Percentiles rank a stretch among this genome's conserved stretches.
phyloP scores from a whole-genome alignment of 148 eudicot genomes.

The Pharnaceum exiguum region DNA sequence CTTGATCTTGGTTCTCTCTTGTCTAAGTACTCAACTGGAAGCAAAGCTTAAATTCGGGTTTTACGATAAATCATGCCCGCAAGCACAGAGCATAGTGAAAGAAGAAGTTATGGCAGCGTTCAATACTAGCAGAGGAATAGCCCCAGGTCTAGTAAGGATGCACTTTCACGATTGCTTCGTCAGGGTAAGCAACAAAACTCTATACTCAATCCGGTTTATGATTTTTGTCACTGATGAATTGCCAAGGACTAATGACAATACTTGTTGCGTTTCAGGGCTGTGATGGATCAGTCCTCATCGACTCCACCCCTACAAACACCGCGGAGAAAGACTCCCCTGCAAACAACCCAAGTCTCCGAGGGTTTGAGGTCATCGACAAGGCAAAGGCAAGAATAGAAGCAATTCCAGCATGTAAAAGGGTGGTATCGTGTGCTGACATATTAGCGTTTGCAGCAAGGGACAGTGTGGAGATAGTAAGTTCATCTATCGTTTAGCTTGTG shows the following conservation, averaged over 20 bases:
- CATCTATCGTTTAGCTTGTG: too few species aligned
- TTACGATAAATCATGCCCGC: constrained; percentile 30
- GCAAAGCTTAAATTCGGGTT: constrained; percentile 45
- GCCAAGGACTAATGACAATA: too few species aligned
- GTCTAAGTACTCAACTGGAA: constrained; percentile 14
- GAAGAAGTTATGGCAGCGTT: constrained; percentile 35
- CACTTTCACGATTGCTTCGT: constrained; percentile 71
- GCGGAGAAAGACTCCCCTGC: constrained; percentile 77
- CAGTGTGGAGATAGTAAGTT: constrained; percentile 43
- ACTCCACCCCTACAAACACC: constrained; percentile 51
- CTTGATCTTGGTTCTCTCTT: too few species aligned
- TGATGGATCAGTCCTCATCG: constrained; percentile 76
- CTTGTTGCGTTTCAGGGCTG: constrained; percentile 58
- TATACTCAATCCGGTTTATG: neutral
- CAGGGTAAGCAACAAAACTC: constrained; percentile 26
- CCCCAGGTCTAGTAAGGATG: constrained; percentile 49
- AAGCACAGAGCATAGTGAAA: constrained; percentile 36
- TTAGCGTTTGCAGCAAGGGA: constrained; percentile 86
- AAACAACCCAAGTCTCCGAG: constrained; percentile 55
- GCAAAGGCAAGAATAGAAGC: constrained; percentile 61
- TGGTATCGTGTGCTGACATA: constrained; percentile 84
- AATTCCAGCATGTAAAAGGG: constrained; percentile 40
- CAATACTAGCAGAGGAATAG: constrained; percentile 29
- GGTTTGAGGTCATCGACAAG: constrained; percentile 64
- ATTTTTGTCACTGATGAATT: neutral